These are phyloP conservation scores for Trichophyton benhamiae DNA, from an alignment of 2,329 filamentous ascomycete species.

Conservation along the genomic window DNA sequence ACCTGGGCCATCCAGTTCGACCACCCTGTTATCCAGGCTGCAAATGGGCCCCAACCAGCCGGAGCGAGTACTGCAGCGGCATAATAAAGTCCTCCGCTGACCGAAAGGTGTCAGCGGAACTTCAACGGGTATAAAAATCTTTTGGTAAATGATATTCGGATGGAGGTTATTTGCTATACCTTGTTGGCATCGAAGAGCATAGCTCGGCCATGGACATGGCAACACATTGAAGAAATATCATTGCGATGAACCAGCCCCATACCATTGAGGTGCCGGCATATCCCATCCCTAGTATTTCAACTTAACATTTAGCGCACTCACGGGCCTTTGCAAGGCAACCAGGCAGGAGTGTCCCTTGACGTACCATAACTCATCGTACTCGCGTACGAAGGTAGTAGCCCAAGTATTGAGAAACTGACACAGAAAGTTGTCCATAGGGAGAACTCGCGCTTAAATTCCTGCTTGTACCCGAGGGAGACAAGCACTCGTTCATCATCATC, in stretches of 20 bases:
- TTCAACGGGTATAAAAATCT: not conserved
- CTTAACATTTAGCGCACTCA: slow-evolving; percentile 20
- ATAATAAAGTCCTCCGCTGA: slow-evolving; percentile 57
- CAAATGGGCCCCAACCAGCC: slow-evolving; percentile 52
- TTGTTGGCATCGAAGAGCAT: slow-evolving; percentile 61
- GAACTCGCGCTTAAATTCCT: slow-evolving; percentile 58
- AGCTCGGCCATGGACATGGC: slow-evolving; percentile 59
- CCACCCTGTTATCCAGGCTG: slow-evolving; percentile 59
- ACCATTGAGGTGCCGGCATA: slow-evolving; percentile 52
- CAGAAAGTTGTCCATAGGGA: slow-evolving; percentile 63
- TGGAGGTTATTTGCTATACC: slow-evolving; percentile 21
- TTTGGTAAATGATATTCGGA: not conserved
- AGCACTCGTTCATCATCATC: slow-evolving; percentile 33
- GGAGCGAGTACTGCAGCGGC: slow-evolving; percentile 59
- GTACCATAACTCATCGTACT: slow-evolving; percentile 60
- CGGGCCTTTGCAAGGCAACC: slow-evolving; percentile 31
- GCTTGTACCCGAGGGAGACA: slow-evolving; percentile 41
- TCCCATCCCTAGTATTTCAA: slow-evolving; percentile 31
- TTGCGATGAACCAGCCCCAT: slow-evolving; percentile 64
- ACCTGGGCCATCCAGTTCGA: slow-evolving; percentile 58
- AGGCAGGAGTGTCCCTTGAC: slow-evolving; percentile 9
- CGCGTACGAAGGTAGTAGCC: slow-evolving; percentile 58
- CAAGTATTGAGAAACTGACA: slow-evolving; percentile 60
- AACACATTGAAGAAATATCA: slow-evolving; percentile 59
- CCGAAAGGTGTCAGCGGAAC: not conserved